A percentile compares a stretch with the other conserved stretches of the same genome.
Conservation (phyloP, 352 stramenopile species). For the Plasmopara muralis region DNA sequence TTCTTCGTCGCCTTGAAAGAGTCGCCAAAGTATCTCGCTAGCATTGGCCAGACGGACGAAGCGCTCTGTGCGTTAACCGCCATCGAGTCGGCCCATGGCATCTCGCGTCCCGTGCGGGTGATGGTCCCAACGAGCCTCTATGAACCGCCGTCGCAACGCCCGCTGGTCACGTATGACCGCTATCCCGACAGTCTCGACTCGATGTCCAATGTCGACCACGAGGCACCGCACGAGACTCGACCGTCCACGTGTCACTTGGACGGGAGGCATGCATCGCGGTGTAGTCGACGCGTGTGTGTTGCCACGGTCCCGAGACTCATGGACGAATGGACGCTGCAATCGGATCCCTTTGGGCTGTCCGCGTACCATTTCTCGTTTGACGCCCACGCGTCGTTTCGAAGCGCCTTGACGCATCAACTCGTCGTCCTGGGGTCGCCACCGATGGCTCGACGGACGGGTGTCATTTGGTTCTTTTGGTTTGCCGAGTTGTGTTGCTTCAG, state of each 20-base stretch:
- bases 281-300: no score
- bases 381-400: conserved; percentile 26
- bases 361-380: conserved; percentile 24
- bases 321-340: conserved; percentile 14
- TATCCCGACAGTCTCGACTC: conserved; percentile 23
- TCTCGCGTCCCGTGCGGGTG: conserved; percentile 42
- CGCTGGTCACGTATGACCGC: conserved; percentile 18
- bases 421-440: conserved; percentile 36
- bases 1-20: conserved; percentile 37
- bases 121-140: conserved; percentile 58
- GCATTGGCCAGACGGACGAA: conserved; percentile 48
- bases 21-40: conserved; percentile 65
- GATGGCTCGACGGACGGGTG: conserved; percentile 30
- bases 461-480: conserved; percentile 49
- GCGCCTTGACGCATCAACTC: conserved; percentile 32
- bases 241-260: no score
- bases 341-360: conserved; percentile 17
- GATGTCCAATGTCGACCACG: conserved; percentile 13
- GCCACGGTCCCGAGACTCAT: no score
- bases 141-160: conserved; percentile 35
- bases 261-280: no score
- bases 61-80: conserved; percentile 41
- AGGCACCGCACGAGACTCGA: no score
- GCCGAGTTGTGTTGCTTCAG: conserved; percentile 15
- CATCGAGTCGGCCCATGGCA: conserved; percentile 58